These are phyloP conservation scores for Termitomyces sp. DNA, from an alignment of 1,284 basidiomycete genomes.

Conservation along the genomic window DNA sequence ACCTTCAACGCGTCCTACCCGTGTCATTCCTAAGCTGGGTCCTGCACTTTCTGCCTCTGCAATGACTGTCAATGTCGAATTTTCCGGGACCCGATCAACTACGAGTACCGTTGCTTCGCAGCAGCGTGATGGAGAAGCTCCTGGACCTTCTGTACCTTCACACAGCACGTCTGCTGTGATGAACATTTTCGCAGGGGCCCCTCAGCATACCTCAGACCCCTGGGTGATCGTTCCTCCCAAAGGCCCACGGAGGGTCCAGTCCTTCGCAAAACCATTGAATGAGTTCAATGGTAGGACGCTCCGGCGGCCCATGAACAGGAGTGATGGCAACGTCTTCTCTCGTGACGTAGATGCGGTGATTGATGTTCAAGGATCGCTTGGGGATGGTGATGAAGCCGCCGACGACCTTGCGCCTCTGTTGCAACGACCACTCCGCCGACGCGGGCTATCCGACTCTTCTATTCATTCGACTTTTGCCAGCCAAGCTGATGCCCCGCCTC, in stretches of 20 bases:
- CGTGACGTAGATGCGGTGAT: slow-evolving; percentile 75
- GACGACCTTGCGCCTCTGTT: slow-evolving; percentile 43
- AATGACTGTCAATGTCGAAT: slow-evolving; percentile 91
- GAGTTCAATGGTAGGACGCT: slow-evolving; percentile 20
- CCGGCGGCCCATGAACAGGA: slow-evolving; percentile 22
- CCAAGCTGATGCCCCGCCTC: slow-evolving; percentile 35
- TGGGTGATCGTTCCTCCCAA: slow-evolving; percentile 61
- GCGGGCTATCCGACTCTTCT: slow-evolving; percentile 86
- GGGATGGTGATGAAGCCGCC: slow-evolving; percentile 34
- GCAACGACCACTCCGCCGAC: slow-evolving; percentile 67
- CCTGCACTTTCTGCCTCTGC: slow-evolving; percentile 81
- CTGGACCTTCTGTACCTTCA: slow-evolving; percentile 15
- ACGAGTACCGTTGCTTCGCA: slow-evolving; percentile 39
- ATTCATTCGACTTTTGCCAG: slow-evolving; percentile 78
- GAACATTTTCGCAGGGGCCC: slow-evolving; percentile 84
- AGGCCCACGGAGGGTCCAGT: slow-evolving; percentile 34
- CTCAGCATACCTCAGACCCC: slow-evolving; percentile 45
- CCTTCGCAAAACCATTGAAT: slow-evolving; percentile 21
- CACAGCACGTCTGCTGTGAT: slow-evolving; percentile 42
- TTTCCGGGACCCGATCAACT: slow-evolving; percentile 72
- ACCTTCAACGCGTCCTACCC: slow-evolving; percentile 21
- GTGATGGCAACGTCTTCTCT: slow-evolving; percentile 39
- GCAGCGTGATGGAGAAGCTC: slow-evolving; percentile 8
- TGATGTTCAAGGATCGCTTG: slow-evolving; percentile 43
- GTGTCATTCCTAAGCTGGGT: slow-evolving; percentile 61